Base-by-base conservation (phyloP, 148 eudicot genomes). In the Arbutus unedo region DNA sequence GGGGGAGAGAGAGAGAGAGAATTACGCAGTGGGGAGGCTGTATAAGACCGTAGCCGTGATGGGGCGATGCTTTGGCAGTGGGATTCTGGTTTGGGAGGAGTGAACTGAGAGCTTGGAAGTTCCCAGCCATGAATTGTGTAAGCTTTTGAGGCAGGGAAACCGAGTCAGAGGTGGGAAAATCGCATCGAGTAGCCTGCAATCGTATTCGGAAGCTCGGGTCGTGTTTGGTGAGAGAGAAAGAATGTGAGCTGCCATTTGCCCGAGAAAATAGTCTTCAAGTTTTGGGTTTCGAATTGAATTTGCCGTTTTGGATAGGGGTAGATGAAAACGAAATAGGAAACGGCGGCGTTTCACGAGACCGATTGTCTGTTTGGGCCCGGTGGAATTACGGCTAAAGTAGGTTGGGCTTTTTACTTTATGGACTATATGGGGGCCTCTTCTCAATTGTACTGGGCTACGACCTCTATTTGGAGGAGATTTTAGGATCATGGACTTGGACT, bases 21-120 rank as follows among this genome's bases (percentile, higher is more conserved):
- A 81, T 85, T 87, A 94, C 98, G 85, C 86, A 13, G 90, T 88
- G 0, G 95, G 97, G n/a, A 92, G 92, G 80, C 86, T 89, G 82
- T 86, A 84, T 3, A 87, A 64, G 54, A 83, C 84, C 8, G 85
- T 43, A 45, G 93, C 89, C 60, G 83, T 80, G 81, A 90, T 44
- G 74, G 84, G 84, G 66, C 66, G 88, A 55, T 21, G 79, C 43
- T 87, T 86, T 55, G 86, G 75, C 70, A 85, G 45, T n/a, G 67
- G 59, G 77, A 82, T 81, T 19, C 78, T 57, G 54, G 75, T 57
- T 53, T 62, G 70, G 47, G n/a, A n/a, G n/a, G n/a, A n/a, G n/a
- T n/a, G n/a, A n/a, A n/a, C n/a, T n/a, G 87, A 79, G 79, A 89
- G 79, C 38, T 82, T 82, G 47, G 79, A 55, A 21, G 85, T 77